Evolutionary conservation across 2,329 filamentous ascomycete species (phyloP).

Genomic region (Thelonectria discophora): DNA sequence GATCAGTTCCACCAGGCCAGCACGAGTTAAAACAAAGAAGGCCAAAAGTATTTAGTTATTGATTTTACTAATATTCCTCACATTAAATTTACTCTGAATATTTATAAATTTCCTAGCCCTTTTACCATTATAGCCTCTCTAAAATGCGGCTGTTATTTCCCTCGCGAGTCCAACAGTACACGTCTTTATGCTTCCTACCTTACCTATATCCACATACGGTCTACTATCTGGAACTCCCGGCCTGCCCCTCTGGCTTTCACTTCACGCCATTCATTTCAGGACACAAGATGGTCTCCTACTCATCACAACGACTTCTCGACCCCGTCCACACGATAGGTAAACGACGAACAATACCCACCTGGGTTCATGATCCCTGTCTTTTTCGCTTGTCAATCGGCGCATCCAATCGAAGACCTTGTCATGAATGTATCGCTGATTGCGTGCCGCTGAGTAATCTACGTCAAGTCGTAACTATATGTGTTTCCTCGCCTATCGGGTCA

Average conservation of each 20-base stretch:
- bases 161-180: too few species aligned
- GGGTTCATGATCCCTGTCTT: conserved; percentile 64
- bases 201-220: conserved; percentile 51
- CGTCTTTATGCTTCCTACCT: conserved; percentile 47
- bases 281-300: conserved; percentile 65
- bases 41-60: too few species aligned
- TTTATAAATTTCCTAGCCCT: too few species aligned
- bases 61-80: too few species aligned
- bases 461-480: conserved; percentile 63
- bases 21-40: too few species aligned
- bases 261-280: conserved; percentile 52
- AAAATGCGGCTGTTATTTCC: too few species aligned
- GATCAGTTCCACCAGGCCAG: too few species aligned
- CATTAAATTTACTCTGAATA: too few species aligned
- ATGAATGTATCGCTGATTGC: conserved; percentile 63
- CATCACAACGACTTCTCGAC: conserved; percentile 63
- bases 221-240: too few species aligned
- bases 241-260: too few species aligned
- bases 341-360: conserved; percentile 65
- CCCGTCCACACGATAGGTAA: conserved; percentile 54
- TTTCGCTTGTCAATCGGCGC: conserved; percentile 64
- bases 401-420: conserved; percentile 64
- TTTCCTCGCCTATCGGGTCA: conserved; percentile 57
- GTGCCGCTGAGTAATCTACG: conserved; percentile 57
- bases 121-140: too few species aligned